Evolutionary conservation across 2,329 filamentous ascomycete genomes (phyloP).

Genomic region (Trichoderma hamatum): DNA sequence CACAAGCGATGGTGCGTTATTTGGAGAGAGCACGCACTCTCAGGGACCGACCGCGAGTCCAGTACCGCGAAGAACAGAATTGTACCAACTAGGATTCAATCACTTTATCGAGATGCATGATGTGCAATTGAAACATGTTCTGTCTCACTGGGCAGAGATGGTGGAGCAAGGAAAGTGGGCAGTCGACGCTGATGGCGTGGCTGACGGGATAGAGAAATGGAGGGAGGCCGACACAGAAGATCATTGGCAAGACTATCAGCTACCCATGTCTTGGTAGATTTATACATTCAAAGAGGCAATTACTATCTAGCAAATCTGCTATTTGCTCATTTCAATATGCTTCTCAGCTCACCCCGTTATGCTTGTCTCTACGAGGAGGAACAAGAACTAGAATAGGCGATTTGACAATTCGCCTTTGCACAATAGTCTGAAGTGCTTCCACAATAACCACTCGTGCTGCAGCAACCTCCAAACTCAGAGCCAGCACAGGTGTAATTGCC

Average conservation of each 20-base stretch:
- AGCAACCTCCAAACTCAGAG: background rate
- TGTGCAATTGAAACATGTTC: conserved; percentile 20
- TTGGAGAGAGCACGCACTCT: conserved; percentile 14
- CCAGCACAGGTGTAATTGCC: background rate
- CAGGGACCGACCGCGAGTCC: background rate
- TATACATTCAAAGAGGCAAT: conserved; percentile 30
- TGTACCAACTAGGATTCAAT: conserved; percentile 20
- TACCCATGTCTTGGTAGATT: conserved; percentile 15
- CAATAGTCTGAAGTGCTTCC: background rate
- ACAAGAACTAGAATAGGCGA: background rate
- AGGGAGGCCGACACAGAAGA: conserved; percentile 18
- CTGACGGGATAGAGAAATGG: conserved; percentile 21
- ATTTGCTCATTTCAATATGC: background rate
- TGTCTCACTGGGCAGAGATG: conserved; percentile 19
- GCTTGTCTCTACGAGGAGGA: background rate
- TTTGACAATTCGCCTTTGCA: background rate
- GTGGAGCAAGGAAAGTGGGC: conserved; percentile 18
- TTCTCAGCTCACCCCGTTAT: background rate
- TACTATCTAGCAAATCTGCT: background rate
- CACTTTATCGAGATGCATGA: conserved; percentile 20
- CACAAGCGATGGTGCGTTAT: conserved; percentile 17
- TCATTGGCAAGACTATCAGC: conserved; percentile 17
- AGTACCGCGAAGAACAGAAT: background rate
- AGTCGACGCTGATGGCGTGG: conserved; percentile 14
- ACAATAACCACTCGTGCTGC: background rate